These are phyloP conservation scores for Gryganskiella cystojenkinii DNA, from an alignment of 192 early-diverging fungal genomes.

Conservation along the genomic window DNA sequence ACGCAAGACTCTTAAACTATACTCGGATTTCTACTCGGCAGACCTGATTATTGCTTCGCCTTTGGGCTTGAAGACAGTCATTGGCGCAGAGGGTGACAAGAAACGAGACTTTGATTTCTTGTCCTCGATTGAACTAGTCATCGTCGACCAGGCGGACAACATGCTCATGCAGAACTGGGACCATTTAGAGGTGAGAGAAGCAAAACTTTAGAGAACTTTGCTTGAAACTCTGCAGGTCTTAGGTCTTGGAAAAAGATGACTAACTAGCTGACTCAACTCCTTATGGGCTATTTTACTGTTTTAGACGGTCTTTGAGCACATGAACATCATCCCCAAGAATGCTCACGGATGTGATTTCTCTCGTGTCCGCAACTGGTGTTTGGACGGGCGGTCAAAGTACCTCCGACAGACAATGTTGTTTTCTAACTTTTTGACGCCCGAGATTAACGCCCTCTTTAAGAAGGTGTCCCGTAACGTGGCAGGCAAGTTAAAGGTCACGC, in stretches of 20 bases:
- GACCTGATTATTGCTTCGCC: conserved; percentile 96
- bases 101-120: conserved; percentile 94
- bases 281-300: conserved; percentile 4
- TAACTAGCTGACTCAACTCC: conserved; percentile 3
- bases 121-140: conserved; percentile 90
- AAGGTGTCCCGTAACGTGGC: conserved; percentile 70
- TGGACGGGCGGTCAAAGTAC: conserved; percentile 88
- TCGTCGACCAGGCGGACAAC: conserved; percentile 87
- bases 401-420: conserved; percentile 91
- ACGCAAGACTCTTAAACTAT: conserved; percentile 88
- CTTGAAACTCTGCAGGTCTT: too few relatives aligned
- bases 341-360: conserved; percentile 98
- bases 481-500: conserved; percentile 80
- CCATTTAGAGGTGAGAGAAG: conserved; percentile 74
- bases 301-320: conserved; percentile 81
- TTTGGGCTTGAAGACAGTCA: conserved; percentile 88
- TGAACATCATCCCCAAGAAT: conserved; percentile 91
- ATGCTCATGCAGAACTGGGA: conserved; percentile 99
- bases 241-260: too few relatives aligned
- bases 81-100: conserved; percentile 87
- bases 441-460: conserved; percentile 91
- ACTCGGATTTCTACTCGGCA: conserved; percentile 86
- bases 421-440: conserved; percentile 84
- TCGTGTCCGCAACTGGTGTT: conserved; percentile 83
- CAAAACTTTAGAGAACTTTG: neutral